Evolutionary conservation across 2,329 filamentous ascomycete genomes (phyloP), one percentile per base, ranked within the genome.

Genomic region (Colletotrichum echinochloae): DNA sequence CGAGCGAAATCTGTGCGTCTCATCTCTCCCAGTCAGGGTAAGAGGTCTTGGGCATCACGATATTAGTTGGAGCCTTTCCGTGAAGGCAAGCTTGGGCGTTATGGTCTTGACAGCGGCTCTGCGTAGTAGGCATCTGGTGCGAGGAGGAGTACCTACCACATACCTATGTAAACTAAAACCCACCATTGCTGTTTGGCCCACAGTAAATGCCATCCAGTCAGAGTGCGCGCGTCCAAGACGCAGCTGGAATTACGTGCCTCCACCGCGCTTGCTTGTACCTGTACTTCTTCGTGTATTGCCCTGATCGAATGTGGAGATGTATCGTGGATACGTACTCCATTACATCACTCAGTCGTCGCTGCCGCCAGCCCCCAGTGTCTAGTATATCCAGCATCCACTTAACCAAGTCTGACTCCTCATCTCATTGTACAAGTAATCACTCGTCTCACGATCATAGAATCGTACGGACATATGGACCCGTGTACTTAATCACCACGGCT

Each of bases 341-440:
- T 67, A 67, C 65, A 57, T 67, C 65, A 67, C 44, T 49, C 28
- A 8, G 37, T 48, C 59, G 30, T 33, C 23, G 35, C 37, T 55
- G 26, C 37, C 49, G 48, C 60, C 28, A 51, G 26, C 37, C 60
- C 46, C 44, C 33, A 52, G 30, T 46, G 33, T 52, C 46, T 23
- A n/a, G n/a, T n/a, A 39, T 8, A 18, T 28, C n/a, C 23, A 46
- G n/a, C 41, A 37, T 39, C 59, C 49, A 52, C 46, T 52, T 33
- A 52, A 48, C n/a, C 60, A 52, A 48, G 28, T 23, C n/a, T 66
- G 64, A 44, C 35, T 52, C 56, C 54, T 48, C 46, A 37, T 66
- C 54, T 49, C 33, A 55, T 60, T 46, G 28, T 37, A 37, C n/a
- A n/a, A n/a, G n/a, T n/a, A n/a, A n/a, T n/a, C n/a, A n/a, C 44